Evolutionary conservation across 2,329 filamentous ascomycete species (phyloP), one percentile per base, ranked within the genome.

Genomic region (Diaporthe batatas): DNA sequence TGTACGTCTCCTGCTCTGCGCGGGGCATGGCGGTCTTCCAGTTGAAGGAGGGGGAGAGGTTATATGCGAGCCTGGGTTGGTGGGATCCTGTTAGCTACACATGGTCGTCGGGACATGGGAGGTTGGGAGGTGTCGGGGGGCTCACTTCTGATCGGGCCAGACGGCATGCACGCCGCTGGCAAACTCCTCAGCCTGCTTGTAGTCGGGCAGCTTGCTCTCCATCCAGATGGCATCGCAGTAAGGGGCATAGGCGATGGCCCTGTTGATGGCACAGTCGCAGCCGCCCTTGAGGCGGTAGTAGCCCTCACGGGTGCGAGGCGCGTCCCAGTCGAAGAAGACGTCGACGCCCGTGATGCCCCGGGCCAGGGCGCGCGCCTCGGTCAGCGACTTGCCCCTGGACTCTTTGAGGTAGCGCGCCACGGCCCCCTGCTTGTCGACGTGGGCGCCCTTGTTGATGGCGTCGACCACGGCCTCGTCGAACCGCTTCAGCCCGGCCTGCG

Each of bases 161-260:
- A 95, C 94, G 72, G 94, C 93, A 84, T 98, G 96, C 53, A 99
- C 96, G 65, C 96, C 96, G 55, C 93, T 89, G 42, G 96, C 95
- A 78, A 99, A 99, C 81, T 98, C 93, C 86, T 94, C 90, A 32
- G 96, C 96, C 86, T 98, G 96, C 65, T 88, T 88, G 82, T 88
- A 98, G 82, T 98, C 96, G 58, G 96, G 96, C 77, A 98, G 88
- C 86, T 98, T 98, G 86, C 93, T 96, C 90, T 99, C 96, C 96
- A 99, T 99, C 96, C 96, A 99, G 84, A 99, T 97, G 82, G 97
- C 91, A 80, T 98, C 96, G 75, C 93, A 93, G 85, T 97, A 98
- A 2, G 96, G 96, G 0, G 94, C 96, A 81, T 97, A 98, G 7
- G 96, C 94, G 73, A 97, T 86, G 44, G 95, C 96, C 62, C 96